Conservation (phyloP, 2,329 filamentous ascomycete species). For the Aschersonia sp. region DNA sequence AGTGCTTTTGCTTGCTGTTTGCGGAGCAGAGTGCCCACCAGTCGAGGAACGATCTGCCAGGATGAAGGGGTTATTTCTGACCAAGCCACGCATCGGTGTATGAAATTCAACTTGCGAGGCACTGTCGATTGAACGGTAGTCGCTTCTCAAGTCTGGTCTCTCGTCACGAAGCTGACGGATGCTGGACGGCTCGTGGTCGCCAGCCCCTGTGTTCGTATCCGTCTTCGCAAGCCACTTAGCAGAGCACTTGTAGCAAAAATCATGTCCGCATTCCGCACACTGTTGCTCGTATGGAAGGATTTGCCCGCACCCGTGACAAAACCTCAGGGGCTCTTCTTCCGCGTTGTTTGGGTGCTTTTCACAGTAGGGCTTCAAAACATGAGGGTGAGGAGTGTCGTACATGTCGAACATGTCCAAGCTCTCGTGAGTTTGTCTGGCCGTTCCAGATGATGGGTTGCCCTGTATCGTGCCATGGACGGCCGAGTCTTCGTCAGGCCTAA, state of each 20-base stretch:
- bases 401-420: slow-evolving; percentile 32
- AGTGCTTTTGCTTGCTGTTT: slow-evolving; percentile 7
- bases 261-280: slow-evolving; percentile 35
- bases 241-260: slow-evolving; percentile 31
- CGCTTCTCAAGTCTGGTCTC: too few species aligned
- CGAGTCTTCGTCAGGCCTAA: neutral
- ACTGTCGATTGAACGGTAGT: too few species aligned
- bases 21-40: slow-evolving; percentile 8
- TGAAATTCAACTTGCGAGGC: neutral
- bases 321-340: slow-evolving; percentile 14
- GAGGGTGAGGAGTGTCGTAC: slow-evolving; percentile 28
- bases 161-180: neutral
- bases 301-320: slow-evolving; percentile 36
- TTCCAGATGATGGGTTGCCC: slow-evolving; percentile 12
- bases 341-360: slow-evolving; percentile 10
- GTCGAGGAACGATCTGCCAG: slow-evolving; percentile 14
- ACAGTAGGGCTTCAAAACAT: slow-evolving; percentile 27
- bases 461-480: neutral
- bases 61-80: slow-evolving; percentile 18
- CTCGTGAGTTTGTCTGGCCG: slow-evolving; percentile 22
- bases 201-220: neutral
- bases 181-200: neutral
- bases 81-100: slow-evolving; percentile 3
- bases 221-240: slow-evolving; percentile 14
- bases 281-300: slow-evolving; percentile 20